A percentile compares a stretch with the other conserved stretches of the same genome.
Evolutionary conservation across 73 alveolate genomes (phyloP).

Genomic region (Tetrahymena thermophila): DNA sequence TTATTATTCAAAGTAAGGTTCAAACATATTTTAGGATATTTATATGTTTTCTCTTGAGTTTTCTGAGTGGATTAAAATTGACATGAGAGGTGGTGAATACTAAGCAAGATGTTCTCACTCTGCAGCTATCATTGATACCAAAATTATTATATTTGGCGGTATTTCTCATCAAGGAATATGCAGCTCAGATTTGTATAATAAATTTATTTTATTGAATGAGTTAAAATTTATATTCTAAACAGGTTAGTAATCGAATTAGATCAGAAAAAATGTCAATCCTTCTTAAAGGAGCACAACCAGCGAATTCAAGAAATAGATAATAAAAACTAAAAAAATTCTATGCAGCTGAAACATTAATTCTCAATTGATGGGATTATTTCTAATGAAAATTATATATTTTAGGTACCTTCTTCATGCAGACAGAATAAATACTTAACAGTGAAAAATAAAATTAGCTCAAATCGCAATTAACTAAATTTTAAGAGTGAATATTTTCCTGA

Average conservation of each 20-base stretch:
- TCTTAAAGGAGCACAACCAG: background rate
- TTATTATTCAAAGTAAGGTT: constrained; percentile 16
- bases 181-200: constrained; percentile 12
- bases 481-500: background rate
- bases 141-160: constrained; percentile 33
- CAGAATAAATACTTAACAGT: background rate
- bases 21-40: constrained; percentile 38
- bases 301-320: background rate
- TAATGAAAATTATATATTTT: background rate
- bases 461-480: background rate
- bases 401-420: background rate
- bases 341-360: background rate
- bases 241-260: background rate
- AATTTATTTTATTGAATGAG: background rate
- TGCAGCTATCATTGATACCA: constrained; percentile 20
- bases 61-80: constrained; percentile 19
- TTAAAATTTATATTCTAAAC: background rate
- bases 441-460: background rate
- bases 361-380: background rate
- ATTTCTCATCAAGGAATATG: constrained; percentile 15
- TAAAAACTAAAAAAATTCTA: background rate
- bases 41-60: constrained; percentile 8
- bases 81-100: background rate
- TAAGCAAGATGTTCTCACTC: constrained; percentile 19
- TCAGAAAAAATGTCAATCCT: background rate